phyloP scores from a whole-genome alignment of 148 eudicot species.

The Pouteria glomerata region DNA sequence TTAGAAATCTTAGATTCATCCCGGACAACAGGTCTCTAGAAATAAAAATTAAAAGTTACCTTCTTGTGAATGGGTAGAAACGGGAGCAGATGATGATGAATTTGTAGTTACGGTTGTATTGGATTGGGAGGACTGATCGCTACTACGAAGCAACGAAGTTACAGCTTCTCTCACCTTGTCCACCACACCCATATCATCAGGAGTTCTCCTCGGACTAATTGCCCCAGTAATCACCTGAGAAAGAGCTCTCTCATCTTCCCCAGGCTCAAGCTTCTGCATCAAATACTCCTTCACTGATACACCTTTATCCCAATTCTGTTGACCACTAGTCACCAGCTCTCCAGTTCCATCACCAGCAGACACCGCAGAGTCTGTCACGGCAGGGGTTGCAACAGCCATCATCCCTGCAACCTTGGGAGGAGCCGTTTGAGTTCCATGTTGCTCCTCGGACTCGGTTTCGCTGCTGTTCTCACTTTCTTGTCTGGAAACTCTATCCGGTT shows the following conservation, averaged over 20 bases:
- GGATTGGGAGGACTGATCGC: constrained; percentile 35
- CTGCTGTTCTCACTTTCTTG: too few relatives aligned
- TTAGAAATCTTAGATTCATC: too few relatives aligned
- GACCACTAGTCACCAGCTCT: constrained; percentile 6
- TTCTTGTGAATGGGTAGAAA: constrained; percentile 46
- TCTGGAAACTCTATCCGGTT: too few relatives aligned
- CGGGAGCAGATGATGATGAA: constrained; percentile 32
- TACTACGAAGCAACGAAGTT: constrained; percentile 48
- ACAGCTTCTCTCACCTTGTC: constrained; percentile 70
- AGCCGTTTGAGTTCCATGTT: too few relatives aligned
- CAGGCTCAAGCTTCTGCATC: constrained; percentile 58
- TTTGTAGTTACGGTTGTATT: constrained; percentile 7
- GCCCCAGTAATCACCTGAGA: constrained; percentile 59
- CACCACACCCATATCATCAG: constrained; percentile 44
- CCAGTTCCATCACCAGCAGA: neutral
- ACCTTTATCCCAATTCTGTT: constrained; percentile 44
- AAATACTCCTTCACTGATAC: constrained; percentile 65
- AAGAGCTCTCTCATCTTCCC: constrained; percentile 64
- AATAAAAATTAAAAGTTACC: constrained; percentile 28
- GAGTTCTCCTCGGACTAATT: constrained; percentile 43
- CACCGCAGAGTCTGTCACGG: neutral
- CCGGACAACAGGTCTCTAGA: neutral
- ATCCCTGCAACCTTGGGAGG: constrained; percentile 38
- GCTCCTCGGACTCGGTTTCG: too few relatives aligned
- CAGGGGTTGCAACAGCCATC: constrained; percentile 11